Base-by-base conservation (phyloP, 129 eudicot species). In the Flaveria trinervia region DNA sequence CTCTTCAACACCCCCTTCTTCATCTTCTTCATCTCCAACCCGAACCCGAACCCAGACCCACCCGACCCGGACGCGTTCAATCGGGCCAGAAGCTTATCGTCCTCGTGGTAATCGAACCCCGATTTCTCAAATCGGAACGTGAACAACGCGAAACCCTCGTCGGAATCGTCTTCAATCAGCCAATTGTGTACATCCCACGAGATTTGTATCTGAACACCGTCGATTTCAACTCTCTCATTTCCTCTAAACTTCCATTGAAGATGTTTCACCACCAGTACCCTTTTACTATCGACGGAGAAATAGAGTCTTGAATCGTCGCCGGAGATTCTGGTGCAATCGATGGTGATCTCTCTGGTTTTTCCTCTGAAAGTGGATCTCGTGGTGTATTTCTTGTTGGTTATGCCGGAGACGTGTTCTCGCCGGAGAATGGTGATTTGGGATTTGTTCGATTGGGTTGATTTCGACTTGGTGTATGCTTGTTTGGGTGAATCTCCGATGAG, bases 121-220 rank as follows among this genome's bases (percentile, higher is more conserved):
- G 82, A 74, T 66, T 85, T 79, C 57, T 84, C 91, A 46, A 88
- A 91, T 5, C 86, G 69, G 45, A 92, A 85, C 87, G 83, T 87
- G 33, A 92, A 92, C 73, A 92, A 77, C 11, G 95, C 95, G 5
- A 79, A 83, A 12, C 96, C 96, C 1, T 85, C 92, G 10, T 83
- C 83, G 7, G 44, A 67, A 17, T 84, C 84, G 28, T 84, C 85
- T 1, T 91, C 90, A 14, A 80, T 82, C 5, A 92, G 68, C 97
- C 96, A 92, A 67, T 84, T 87, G 20, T 87, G 79, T 0, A 89
- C 97, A 20, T 92, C 97, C 97, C 97, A 92, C 3, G 97, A 92
- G 0, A 92, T 70, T 16, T 83, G 92, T 1, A 89, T 79, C 2
- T 71, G 71, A 0, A 83, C 73, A 1, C 96, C 97, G 20, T 87